These are phyloP conservation scores for Colletotrichum sp. DNA, from an alignment of 2,329 filamentous ascomycete species.

Conservation along the genomic window DNA sequence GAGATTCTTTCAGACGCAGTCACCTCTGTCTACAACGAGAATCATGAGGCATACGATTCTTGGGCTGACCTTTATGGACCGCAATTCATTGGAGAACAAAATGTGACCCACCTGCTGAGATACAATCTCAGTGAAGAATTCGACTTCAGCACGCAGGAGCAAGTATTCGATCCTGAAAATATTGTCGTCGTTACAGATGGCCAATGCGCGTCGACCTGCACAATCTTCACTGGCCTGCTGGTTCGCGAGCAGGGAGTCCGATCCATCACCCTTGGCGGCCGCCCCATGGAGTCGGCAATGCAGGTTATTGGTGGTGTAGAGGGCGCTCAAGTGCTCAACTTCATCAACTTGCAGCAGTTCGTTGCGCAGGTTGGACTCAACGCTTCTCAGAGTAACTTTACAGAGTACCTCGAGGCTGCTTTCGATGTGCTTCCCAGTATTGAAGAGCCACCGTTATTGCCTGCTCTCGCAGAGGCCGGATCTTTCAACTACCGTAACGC, in stretches of 20 bases:
- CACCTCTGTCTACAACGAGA: constrained; percentile 25
- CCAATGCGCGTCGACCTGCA: constrained; percentile 64
- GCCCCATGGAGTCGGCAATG: constrained; percentile 54
- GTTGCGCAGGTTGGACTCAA: not conserved
- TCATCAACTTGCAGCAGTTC: constrained; percentile 25
- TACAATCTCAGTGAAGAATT: not conserved
- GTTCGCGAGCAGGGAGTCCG: constrained; percentile 55
- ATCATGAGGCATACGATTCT: constrained; percentile 35
- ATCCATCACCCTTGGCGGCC: constrained; percentile 63
- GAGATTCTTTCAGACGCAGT: not conserved
- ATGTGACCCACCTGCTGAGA: not conserved
- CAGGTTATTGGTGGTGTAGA: constrained; percentile 64
- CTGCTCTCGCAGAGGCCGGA: constrained; percentile 39
- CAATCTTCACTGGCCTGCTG: constrained; percentile 62
- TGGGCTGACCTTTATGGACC: not conserved
- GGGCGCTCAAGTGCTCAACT: constrained; percentile 47
- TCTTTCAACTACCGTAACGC: constrained; percentile 48
- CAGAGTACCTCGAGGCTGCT: not conserved
- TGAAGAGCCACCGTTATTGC: not conserved
- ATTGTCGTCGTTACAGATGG: constrained; percentile 57
- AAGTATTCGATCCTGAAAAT: constrained; percentile 40
- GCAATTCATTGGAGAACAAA: not conserved
- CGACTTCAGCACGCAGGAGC: not conserved
- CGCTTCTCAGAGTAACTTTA: not conserved
- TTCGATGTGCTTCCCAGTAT: not conserved